A percentile compares a stretch with the other conserved stretches of the same genome.
phyloP scores from a whole-genome alignment of 192 early-diverging fungal genomes.

The Kappamyces sp. region DNA sequence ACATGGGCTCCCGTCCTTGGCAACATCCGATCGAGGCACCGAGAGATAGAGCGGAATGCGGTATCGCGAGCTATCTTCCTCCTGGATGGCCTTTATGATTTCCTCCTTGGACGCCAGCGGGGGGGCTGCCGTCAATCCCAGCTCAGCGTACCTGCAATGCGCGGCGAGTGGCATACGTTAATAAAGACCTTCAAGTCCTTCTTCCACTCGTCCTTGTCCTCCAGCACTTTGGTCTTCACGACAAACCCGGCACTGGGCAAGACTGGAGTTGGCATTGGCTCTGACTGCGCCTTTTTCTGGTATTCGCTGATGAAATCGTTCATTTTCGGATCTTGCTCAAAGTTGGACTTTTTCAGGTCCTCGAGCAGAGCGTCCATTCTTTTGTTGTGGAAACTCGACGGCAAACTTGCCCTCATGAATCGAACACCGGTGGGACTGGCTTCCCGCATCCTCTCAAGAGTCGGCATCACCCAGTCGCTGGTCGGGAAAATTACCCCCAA shows the following conservation, averaged over 20 bases:
- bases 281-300: too few relatives aligned
- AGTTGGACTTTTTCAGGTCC: too few relatives aligned
- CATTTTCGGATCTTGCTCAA: too few relatives aligned
- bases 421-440: too few relatives aligned
- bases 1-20: conserved; percentile 43
- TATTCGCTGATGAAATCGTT: too few relatives aligned
- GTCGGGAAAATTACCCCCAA: too few relatives aligned
- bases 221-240: conserved; percentile 20
- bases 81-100: conserved; percentile 56
- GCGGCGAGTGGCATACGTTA: conserved; percentile 55
- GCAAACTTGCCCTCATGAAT: too few relatives aligned
- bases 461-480: too few relatives aligned
- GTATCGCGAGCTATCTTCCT: conserved; percentile 52
- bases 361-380: too few relatives aligned
- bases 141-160: conserved; percentile 17
- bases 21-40: conserved; percentile 39
- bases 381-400: too few relatives aligned
- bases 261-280: conserved; percentile 4
- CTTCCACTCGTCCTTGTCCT: conserved; percentile 17
- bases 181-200: conserved; percentile 48
- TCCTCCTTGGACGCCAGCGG: conserved; percentile 56
- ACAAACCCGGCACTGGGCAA: conserved; percentile 21
- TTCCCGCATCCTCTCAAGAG: too few relatives aligned
- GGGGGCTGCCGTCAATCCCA: conserved; percentile 29
- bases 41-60: conserved; percentile 60